Evolutionary conservation across 2,329 filamentous ascomycete genomes (phyloP), one percentile per base, ranked within the genome.

Genomic region (Penicillium paneum): DNA sequence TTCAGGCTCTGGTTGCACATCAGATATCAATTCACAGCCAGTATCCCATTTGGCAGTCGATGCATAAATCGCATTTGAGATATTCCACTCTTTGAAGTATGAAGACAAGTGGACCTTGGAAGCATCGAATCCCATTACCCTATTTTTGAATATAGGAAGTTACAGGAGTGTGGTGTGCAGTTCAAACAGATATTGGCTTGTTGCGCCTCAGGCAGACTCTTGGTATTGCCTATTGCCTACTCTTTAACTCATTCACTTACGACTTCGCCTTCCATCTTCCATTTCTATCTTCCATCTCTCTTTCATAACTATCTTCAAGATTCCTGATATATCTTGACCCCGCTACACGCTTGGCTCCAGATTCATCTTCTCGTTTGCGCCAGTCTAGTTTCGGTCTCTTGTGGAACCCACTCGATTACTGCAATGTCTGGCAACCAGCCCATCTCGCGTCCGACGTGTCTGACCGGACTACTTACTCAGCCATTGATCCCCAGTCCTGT

Each of bases 401-500:
- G 21, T 35, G 35, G 35, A 26, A 12, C 21, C 15, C 3, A 19
- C 13, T 24, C 29, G 19, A 41, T n/a, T 10, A 19, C 17, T 13
- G 10, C 19, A 19, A 53, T 53, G 50, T n/a, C 50, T 50, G 15
- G 2, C 4, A 10, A 13, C n/a, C n/a, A 35, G 19, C 8, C 29
- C 17, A 1, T 6, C 8, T 11, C 19, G 39, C n/a, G 5, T 26
- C 8, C 39, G 15, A 42, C 29, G n/a, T n/a, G 5, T 35, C 6
- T 39, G n/a, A 8, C 3, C 19, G 94, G 91, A 4, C 68, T 97
- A 31, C 78, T 97, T 42, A 90, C 90, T 0, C 86, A 83, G 66
- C 96, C 92, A 0, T 71, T 96, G 29, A 78, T 93, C 47, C 82
- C 86, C 49, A 95, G 89, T 59, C 89, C 92, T 1, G 78, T 88